A percentile compares a stretch with the other conserved stretches of the same genome.
These are phyloP conservation scores for Boechera retrofracta DNA, from an alignment of 345 rosid species.

Conservation along the genomic window DNA sequence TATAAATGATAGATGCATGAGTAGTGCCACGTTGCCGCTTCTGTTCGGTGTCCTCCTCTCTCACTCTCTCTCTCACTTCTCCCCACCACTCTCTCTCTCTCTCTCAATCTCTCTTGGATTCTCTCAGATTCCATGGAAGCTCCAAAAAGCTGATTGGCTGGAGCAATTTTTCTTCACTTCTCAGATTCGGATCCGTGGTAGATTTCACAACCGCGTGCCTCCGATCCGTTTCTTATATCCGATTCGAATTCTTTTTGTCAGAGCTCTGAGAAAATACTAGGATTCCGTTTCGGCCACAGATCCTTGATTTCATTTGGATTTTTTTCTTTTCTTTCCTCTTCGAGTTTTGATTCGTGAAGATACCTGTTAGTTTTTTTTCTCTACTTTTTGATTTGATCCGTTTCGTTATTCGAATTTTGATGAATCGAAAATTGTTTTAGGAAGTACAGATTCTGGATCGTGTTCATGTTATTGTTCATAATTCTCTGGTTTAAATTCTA, in stretches of 20 bases:
- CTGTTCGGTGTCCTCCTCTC: constrained; percentile 39
- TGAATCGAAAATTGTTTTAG: constrained; percentile 22
- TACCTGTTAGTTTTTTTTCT: constrained; percentile 7
- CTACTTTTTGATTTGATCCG: not conserved
- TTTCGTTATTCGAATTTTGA: constrained; percentile 7
- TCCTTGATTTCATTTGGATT: constrained; percentile 38
- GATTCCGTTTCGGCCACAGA: constrained; percentile 19
- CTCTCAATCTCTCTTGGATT: constrained; percentile 45
- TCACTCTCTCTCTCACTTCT: constrained; percentile 33
- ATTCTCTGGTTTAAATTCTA: not conserved
- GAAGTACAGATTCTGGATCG: constrained; percentile 29
- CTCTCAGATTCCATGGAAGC: constrained; percentile 45
- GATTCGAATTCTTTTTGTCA: constrained; percentile 36
- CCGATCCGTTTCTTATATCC: constrained; percentile 50
- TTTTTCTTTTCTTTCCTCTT: not conserved
- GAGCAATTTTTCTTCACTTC: constrained; percentile 21
- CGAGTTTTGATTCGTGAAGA: not conserved
- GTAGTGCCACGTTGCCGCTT: constrained; percentile 62
- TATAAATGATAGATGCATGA: constrained; percentile 41
- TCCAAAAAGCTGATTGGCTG: constrained; percentile 43
- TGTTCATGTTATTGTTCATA: constrained; percentile 1
- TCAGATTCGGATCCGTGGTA: constrained; percentile 54
- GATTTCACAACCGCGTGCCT: not conserved
- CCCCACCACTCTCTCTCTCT: constrained; percentile 30
- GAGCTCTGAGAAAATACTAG: constrained; percentile 18